phyloP scores from a whole-genome alignment of 768 basidiomycete genomes.

The Cystofilobasidium macerans region DNA sequence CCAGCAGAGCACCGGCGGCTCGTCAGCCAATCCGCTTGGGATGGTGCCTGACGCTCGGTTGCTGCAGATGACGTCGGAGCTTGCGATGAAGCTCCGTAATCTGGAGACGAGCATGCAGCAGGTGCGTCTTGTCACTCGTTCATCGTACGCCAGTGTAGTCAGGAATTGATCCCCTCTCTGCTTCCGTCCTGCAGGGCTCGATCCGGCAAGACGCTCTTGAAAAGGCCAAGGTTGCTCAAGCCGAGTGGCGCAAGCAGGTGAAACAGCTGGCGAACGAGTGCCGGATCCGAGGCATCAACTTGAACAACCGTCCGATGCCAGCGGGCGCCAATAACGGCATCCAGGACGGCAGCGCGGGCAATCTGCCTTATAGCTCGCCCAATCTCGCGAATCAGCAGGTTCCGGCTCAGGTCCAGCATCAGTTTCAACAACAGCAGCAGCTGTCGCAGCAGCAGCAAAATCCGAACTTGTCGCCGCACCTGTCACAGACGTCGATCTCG shows the following conservation, averaged over 20 bases:
- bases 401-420: neutral
- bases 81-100: conserved; percentile 6
- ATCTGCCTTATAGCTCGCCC: conserved; percentile 10
- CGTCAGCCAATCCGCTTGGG: neutral
- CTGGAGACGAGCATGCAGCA: conserved; percentile 10
- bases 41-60: neutral
- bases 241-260: conserved; percentile 18
- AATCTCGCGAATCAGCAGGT: conserved; percentile 4
- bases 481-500: neutral
- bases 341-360: neutral
- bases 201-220: conserved; percentile 9
- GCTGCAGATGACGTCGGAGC: conserved; percentile 8
- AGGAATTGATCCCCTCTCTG: neutral
- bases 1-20: neutral
- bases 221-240: conserved; percentile 3
- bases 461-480: neutral
- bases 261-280: conserved; percentile 10
- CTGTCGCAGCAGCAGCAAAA: neutral
- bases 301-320: neutral
- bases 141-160: too few relatives aligned
- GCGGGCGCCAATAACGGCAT: neutral
- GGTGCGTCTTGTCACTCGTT: too few relatives aligned
- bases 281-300: conserved; percentile 6
- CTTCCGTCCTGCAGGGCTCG: neutral
- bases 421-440: neutral